Evolutionary conservation across 225 moss, liverwort and hornwort species (phyloP).

Genomic region (Pseudisothecium myosuroides): DNA sequence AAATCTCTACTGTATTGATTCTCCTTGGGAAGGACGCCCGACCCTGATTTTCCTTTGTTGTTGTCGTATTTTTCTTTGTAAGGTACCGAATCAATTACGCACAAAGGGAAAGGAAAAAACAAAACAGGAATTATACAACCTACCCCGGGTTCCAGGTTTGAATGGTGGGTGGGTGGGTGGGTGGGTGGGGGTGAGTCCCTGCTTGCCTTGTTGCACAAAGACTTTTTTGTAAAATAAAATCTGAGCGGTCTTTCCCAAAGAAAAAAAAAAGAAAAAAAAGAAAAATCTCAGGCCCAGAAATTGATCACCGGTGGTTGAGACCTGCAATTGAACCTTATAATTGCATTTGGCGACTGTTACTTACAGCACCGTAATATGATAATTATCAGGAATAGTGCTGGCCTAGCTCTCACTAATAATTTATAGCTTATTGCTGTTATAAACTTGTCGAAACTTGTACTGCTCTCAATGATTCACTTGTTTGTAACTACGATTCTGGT

Average conservation of each 20-base stretch:
- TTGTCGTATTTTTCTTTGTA: neutral
- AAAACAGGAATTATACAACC: neutral
- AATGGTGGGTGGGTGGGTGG: neutral
- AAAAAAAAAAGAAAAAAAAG: accelerated
- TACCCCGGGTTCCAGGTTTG: neutral
- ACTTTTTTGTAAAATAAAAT: neutral
- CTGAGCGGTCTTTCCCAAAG: neutral
- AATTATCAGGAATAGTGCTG: neutral
- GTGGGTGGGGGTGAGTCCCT: neutral
- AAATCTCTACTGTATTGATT: neutral
- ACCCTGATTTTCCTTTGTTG: neutral
- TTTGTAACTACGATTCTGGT: neutral
- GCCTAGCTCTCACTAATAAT: neutral
- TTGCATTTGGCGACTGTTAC: neutral
- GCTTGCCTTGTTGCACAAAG: neutral
- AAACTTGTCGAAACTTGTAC: neutral
- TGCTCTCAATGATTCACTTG: neutral
- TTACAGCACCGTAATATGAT: neutral
- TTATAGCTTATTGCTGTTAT: neutral
- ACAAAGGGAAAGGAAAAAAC: neutral
- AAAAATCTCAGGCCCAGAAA: neutral
- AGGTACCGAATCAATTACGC: neutral
- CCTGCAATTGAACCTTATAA: neutral
- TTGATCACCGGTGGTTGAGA: neutral
- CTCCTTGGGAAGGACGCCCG: constrained; percentile 3